Percentiles rank a stretch among this genome's conserved stretches.
These are phyloP conservation scores for Quercus cerris DNA, from an alignment of 306 rosid genomes.

Conservation along the genomic window DNA sequence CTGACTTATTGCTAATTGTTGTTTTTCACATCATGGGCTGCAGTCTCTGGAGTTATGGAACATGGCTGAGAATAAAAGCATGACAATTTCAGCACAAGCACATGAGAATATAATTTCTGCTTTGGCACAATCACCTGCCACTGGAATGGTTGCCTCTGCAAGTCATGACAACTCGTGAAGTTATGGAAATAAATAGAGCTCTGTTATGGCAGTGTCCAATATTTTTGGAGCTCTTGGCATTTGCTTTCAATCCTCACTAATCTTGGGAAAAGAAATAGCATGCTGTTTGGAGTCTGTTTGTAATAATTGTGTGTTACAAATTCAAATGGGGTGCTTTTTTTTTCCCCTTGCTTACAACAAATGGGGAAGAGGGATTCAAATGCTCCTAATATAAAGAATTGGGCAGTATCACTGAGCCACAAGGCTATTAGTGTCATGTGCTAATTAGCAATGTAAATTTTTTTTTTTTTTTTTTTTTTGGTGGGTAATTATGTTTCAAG, in stretches of 20 bases:
- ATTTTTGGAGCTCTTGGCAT: conserved; percentile 11
- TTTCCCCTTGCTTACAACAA: too few relatives aligned
- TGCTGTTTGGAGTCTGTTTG: not conserved
- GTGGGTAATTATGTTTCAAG: not conserved
- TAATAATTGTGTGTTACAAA: not conserved
- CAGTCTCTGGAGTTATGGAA: conserved; percentile 53
- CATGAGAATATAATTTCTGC: conserved; percentile 43
- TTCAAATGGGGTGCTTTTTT: not conserved
- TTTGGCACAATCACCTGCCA: conserved; percentile 41
- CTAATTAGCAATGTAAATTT: not conserved
- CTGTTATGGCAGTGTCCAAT: conserved; percentile 12
- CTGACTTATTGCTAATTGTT: not conserved
- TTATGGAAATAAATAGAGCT: conserved; percentile 35
- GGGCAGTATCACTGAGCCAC: not conserved
- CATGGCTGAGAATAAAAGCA: conserved; percentile 48
- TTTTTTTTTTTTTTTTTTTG: not conserved
- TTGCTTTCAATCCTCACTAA: conserved; percentile 15
- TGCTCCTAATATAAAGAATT: too few relatives aligned
- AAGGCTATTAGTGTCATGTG: not conserved
- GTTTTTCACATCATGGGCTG: not conserved
- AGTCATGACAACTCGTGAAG: conserved; percentile 46
- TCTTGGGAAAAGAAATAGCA: conserved; percentile 11
- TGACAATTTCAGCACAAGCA: conserved; percentile 30
- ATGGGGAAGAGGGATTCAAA: too few relatives aligned
- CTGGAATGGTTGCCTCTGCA: conserved; percentile 58